Evolutionary conservation across 768 basidiomycete species (phyloP), one percentile per base, ranked within the genome.

Genomic region (Tylopilus cervinicoccineus): DNA sequence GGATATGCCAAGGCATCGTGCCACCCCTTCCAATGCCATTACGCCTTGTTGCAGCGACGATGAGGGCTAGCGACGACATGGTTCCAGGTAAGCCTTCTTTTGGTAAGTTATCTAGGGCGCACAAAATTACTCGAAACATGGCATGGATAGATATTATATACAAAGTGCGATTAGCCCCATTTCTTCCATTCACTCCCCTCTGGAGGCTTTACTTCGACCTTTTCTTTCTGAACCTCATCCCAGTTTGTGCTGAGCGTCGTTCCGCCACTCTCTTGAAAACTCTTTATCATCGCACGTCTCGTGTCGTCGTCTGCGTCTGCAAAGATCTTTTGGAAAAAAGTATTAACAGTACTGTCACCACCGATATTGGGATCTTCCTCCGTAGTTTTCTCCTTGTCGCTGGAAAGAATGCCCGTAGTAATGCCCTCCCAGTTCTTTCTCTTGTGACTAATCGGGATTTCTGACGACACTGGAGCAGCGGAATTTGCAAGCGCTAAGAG

Each of bases 201-300:
- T 38, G 94, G 94, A 2, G 94, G 90, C 63, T 86, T 84, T 29
- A 93, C 84, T 28, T 85, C 80, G 3, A 90, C 84, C 51, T 68
- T 73, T 8, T 50, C 74, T 71, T 86, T 87, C 52, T 66, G 72
- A 14, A 99, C 92, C 54, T 93, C 90, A 5, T 81, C 82, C 95
- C 95, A 99, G 66, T 96, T 92, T 0, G 95, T 99, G 70, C 90
- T 93, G 33, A 99, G 73, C 0, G 92, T 86, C 9, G 96, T 99
- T 8, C 96, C 96, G 7, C 93, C 93, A 56, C 89, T 92, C 73
- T 99, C 95, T 51, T 78, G 76, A 67, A 90, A 97, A 63, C 91
- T 94, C 78, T 99, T 99, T 84, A 97, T 83, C 93, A 99, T 99
- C 4, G 96, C 96, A 31, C 84, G 79, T 59, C 76, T 82, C 13